Conservation (phyloP, 176 grass and related monocot genomes). For the Saccharum spontaneum region DNA sequence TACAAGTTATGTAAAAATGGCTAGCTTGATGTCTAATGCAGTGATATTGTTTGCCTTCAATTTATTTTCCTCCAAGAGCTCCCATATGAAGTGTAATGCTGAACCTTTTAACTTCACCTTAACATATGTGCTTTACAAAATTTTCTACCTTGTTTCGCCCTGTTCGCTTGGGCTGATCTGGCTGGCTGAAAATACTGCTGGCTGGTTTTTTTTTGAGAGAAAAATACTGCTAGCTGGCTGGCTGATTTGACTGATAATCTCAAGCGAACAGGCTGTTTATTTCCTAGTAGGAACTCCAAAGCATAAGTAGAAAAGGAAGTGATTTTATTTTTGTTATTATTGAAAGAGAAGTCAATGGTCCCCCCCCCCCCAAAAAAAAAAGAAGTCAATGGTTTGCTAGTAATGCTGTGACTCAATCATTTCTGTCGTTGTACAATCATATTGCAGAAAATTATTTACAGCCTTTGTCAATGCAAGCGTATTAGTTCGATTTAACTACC, state of each 20-base stretch:
- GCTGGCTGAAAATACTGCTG: no score
- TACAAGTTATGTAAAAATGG: background rate
- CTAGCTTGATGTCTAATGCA: background rate
- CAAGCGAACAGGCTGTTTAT: no score
- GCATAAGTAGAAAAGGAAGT: background rate
- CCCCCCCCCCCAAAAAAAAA: no score
- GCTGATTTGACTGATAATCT: no score
- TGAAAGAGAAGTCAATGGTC: no score
- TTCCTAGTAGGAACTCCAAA: background rate
- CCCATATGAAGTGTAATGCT: background rate
- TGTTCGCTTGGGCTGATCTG: no score
- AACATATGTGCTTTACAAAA: background rate
- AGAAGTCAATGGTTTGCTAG: background rate
- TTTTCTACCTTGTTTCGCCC: no score
- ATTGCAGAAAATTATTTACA: background rate
- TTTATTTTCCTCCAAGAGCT: background rate
- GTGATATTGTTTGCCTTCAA: background rate
- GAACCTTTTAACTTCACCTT: background rate
- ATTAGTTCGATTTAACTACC: background rate
- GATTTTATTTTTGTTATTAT: background rate
- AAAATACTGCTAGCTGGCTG: no score
- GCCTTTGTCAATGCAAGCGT: background rate
- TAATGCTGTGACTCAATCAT: background rate
- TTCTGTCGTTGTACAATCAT: constrained; percentile 1
- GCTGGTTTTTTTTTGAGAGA: no score